Evolutionary conservation across 257 asterid species (phyloP).

Genomic region (Rauvolfia tetraphylla): DNA sequence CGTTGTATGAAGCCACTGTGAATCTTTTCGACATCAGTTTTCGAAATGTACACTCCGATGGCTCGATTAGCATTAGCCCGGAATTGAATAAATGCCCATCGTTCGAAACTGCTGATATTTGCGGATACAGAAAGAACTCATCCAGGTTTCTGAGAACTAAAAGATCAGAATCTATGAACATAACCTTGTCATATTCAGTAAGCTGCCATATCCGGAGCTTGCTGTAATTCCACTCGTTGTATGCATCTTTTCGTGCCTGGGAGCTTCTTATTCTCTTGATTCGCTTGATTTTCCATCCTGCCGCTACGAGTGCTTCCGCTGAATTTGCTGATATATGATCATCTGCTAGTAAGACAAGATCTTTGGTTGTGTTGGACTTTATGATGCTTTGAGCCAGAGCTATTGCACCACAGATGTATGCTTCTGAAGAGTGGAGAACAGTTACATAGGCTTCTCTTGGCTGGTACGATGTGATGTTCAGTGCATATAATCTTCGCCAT

Average conservation of each 20-base stretch:
- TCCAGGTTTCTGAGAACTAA: constrained; percentile 54
- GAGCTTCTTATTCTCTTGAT: constrained; percentile 37
- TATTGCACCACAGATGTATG: constrained; percentile 44
- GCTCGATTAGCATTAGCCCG: constrained; percentile 81
- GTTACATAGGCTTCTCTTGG: constrained; percentile 40
- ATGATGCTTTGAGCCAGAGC: constrained; percentile 40
- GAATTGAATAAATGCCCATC: constrained; percentile 63
- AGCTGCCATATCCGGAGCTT: constrained; percentile 81
- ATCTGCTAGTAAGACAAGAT: constrained; percentile 37
- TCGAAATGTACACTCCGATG: constrained; percentile 58
- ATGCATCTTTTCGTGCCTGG: constrained; percentile 33
- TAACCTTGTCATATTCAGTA: constrained; percentile 51
- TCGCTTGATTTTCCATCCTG: constrained; percentile 40
- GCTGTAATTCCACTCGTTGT: constrained; percentile 90
- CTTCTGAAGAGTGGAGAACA: constrained; percentile 41
- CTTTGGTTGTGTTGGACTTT: constrained; percentile 33
- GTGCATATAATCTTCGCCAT: constrained; percentile 12
- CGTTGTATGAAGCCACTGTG: constrained; percentile 58
- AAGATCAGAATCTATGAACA: constrained; percentile 66
- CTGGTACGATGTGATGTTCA: constrained; percentile 7
- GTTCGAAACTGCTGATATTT: constrained; percentile 68
- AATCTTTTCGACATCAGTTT: constrained; percentile 46
- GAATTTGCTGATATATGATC: constrained; percentile 27
- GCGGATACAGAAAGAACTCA: constrained; percentile 55
- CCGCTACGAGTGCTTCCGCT: constrained; percentile 20